Base-by-base conservation (phyloP, 345 rosid species). In the Hibiscus syriacus region DNA sequence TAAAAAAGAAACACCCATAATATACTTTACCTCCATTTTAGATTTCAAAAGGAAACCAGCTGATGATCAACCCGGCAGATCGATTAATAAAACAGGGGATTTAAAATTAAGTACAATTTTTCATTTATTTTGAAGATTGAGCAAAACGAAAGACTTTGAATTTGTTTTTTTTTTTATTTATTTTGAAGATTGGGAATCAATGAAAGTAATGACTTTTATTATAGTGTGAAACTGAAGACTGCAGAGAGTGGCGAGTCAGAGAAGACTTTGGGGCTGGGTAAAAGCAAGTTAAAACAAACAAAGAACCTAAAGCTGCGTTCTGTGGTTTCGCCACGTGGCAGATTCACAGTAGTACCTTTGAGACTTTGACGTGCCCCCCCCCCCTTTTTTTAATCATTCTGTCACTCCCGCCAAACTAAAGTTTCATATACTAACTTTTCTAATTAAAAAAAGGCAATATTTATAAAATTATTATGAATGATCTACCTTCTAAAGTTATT, bases 11-110 rank as follows among this genome's bases (percentile, higher is more conserved):
- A 39, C 4, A 16, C 23, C 62, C 63, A 26, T 53, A 55, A 41
- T 55, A 39, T 3, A 39, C 17, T 20, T 60, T 70, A 70, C 73
- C 73, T 70, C 73, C 67, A 60, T 50, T 14, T 14, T 60, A 61
- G 49, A 60, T 34, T 25, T 43, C n/a, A 43, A 53, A 43, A 41
- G 11, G 0, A 61, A 61, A 20, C 2, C 49, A 16, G 20, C 22
- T 14, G 53, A 63, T 43, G 25, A 63, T 23, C 32, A 22, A 14
- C 17, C 43, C 36, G 23, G 20, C 23, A 49, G 73, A 70, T 70
- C 67, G 60, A 19, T 14, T 39, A 14, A 36, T 22, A n/a, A 49
- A 16, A 20, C 16, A 12, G 36, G 36, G 36, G 36, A 1, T 32
- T 32, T 32, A 8, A 48, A 57, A 26, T 45, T 29, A 43, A 58